Percentiles rank a stretch among this genome's conserved stretches.
Evolutionary conservation across 257 asterid genomes (phyloP).

Genomic region (Plantago major): DNA sequence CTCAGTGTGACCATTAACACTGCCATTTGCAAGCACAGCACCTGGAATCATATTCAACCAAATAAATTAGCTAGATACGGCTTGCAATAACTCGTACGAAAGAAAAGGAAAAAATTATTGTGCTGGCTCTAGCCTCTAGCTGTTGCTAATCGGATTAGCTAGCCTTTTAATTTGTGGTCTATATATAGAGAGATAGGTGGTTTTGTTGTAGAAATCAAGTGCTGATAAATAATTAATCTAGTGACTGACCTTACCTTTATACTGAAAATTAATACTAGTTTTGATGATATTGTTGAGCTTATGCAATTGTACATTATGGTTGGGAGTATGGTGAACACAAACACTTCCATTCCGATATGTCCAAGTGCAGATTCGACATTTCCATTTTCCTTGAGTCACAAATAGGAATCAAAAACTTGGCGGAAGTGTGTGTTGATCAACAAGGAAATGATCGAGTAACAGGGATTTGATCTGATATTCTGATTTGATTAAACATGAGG

Average conservation of each 20-base stretch:
- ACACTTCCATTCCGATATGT: constrained; percentile 53
- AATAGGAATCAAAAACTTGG: constrained; percentile 7
- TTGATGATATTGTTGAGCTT: constrained; percentile 52
- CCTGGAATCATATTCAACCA: constrained; percentile 18
- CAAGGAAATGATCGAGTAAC: not conserved
- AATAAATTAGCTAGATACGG: too few relatives aligned
- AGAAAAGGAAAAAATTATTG: too few relatives aligned
- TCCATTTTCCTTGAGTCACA: constrained; percentile 87
- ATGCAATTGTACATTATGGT: constrained; percentile 53
- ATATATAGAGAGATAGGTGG: too few relatives aligned
- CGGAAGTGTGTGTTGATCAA: constrained; percentile 24
- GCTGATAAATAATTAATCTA: too few relatives aligned
- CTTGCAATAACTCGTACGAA: too few relatives aligned
- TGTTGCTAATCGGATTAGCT: too few relatives aligned
- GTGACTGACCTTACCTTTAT: constrained; percentile 48
- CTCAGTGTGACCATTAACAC: not conserved
- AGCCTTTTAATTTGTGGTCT: too few relatives aligned
- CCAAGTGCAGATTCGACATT: constrained; percentile 91
- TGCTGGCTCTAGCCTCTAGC: too few relatives aligned
- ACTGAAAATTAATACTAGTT: constrained; percentile 32
- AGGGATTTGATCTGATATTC: too few relatives aligned
- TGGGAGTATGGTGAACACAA: constrained; percentile 49
- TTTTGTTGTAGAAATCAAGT: too few relatives aligned
- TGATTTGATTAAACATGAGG: too few relatives aligned
- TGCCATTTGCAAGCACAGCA: constrained; percentile 32